Base-by-base conservation (phyloP, 2,329 filamentous ascomycete species). In the Trichoderma endophyticum region DNA sequence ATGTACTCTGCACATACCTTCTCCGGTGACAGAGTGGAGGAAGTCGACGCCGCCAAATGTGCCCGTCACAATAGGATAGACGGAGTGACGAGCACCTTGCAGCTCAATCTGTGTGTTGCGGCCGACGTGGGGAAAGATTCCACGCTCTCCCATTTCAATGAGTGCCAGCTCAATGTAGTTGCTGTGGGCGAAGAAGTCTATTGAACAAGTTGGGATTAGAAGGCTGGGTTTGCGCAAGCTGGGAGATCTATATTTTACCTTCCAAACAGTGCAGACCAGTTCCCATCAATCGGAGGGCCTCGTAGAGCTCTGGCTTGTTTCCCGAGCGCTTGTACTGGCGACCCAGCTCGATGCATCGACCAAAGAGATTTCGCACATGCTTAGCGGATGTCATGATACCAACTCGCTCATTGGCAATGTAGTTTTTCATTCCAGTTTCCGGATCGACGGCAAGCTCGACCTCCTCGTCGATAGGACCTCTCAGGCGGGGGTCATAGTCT, bases 41-140 rank as follows among this genome's bases (percentile, higher is more conserved):
- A 98, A 98, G 78, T 98, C 95, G 15, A 97, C 95, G 74, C 95
- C 95, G 73, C 95, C 95, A 81, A 98, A 98, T 7, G 95, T 98
- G 73, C 95, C 95, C 1, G 95, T 98, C 59, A 97, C 88, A 73
- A 95, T 84, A 7, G 95, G 95, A 77, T 92, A 97, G 73, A 97
- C 93, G 5, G 86, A 78, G 39, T 85, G 79, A 26, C 86, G 86
- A 71, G 88, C 91, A 59, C 92, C 94, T 39, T 87, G 84, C 32
- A 98, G 86, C 60, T 89, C 84, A 32, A 97, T 84, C 78, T 85
- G 84, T n/a, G 94, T 94, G 76, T 88, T 83, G 72, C 90, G 87
- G 43, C 95, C 95, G 70, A 96, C 93, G 78, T 97, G 94, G 30
- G 95, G 93, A 81, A 98, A 98, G 73, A 97, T 83, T 73, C 93